Evolutionary conservation across 2,329 filamentous ascomycete genomes (phyloP).

Genomic region (Hymenoscyphus infarciens): DNA sequence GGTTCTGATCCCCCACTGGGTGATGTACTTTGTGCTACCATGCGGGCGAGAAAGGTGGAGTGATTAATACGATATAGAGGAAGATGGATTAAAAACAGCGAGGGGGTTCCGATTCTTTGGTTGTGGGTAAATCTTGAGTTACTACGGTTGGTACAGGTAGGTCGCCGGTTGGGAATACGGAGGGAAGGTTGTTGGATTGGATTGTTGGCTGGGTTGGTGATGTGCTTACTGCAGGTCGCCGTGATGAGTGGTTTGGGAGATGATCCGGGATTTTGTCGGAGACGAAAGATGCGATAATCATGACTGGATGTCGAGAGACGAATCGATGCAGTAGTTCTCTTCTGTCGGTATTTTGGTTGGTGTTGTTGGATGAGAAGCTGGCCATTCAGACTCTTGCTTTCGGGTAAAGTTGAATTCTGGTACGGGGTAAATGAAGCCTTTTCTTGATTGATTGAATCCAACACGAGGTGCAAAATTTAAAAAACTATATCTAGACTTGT

Average conservation of each 20-base stretch:
- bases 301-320: not conserved
- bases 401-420: not conserved
- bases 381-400: not conserved
- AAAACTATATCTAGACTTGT: not conserved
- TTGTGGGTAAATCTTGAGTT: conserved; percentile 2
- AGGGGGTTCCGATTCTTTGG: conserved; percentile 2
- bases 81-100: not conserved
- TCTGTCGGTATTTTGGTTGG: conserved; percentile 1
- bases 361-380: not conserved
- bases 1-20: not conserved
- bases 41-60: not conserved
- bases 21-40: not conserved
- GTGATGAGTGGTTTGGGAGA: not conserved
- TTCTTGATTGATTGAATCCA: not conserved
- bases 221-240: conserved; percentile 3
- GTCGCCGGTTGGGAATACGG: not conserved
- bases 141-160: not conserved
- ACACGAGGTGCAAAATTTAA: not conserved
- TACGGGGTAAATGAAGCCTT: not conserved
- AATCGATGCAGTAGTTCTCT: not conserved
- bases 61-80: not conserved
- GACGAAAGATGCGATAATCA: not conserved
- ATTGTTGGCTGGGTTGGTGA: not conserved
- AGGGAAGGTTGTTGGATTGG: not conserved
- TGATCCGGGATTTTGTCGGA: not conserved